Base-by-base conservation (phyloP, 2,329 filamentous ascomycete species). In the Ascochyta koolunga region DNA sequence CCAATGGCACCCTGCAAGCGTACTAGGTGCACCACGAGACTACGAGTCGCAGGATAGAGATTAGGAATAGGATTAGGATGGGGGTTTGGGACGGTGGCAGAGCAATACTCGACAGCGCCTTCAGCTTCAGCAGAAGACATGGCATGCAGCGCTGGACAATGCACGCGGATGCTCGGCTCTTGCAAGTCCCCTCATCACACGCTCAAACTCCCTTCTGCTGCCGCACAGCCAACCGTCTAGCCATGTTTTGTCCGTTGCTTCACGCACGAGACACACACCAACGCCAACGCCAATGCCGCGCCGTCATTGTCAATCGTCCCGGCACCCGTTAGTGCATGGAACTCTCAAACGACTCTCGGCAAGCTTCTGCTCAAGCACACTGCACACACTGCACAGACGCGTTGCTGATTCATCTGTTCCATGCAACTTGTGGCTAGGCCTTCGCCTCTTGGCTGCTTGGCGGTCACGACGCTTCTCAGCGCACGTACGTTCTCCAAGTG, bases 241-340 rank as follows among this genome's bases (percentile, higher is more conserved):
- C 42, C 43, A 32, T n/a, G 13, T 16, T 50, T 51, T 44, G 52
- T 58, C 58, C 59, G 62, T 50, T 50, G 50, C 49, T 54, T 49
- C 56, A 55, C 51, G 61, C 61, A 64, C 59, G 59, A 63, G 57
- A 40, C 62, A 49, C 49, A 33, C 49, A 52, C 48, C 45, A 53
- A 56, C 44, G 50, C 51, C 55, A n/a, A n/a, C n/a, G n/a, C n/a
- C n/a, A n/a, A n/a, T n/a, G n/a, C n/a, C n/a, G 55, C 44, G 50
- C 51, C 55, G 56, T 61, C 54, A 56, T 49, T 27, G 50, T 50
- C 52, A 47, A 55, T 51, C 39, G 54, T 59, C 56, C 52, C 57
- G 57, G 45, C 56, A 48, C 55, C 59, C 59, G 41, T 46, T 44
- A 58, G 58, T 35, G 58, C 58, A 57, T 51, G 44, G 35, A 42